Base-by-base conservation (phyloP, 2,329 filamentous ascomycete genomes). In the Escovopsis sp. region DNA sequence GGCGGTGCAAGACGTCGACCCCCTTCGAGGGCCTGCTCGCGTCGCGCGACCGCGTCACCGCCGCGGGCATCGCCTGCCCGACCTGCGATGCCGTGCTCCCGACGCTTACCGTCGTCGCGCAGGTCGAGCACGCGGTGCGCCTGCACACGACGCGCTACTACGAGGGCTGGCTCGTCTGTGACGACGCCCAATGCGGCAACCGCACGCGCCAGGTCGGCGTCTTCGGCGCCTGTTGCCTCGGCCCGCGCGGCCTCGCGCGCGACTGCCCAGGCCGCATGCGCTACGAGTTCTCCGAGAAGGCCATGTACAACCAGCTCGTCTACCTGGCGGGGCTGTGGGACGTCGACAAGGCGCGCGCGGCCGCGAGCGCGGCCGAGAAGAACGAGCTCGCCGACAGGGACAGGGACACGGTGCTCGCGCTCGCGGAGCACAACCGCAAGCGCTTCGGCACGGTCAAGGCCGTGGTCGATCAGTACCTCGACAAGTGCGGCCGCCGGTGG, bases 141-240 rank as follows among this genome's bases (percentile, higher is more conserved):
- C 63, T 70, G 25, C 74, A 86, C 47, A 82, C 84, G 6, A 69
- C 81, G 9, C 72, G 73, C 33, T 98, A 98, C 65, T 96, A 98
- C 57, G 82, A 93, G 50, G 86, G 77, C 40, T 92, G 84, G 78
- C 72, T 98, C 5, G 68, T 84, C 27, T 98, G 90, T 56, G 82
- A 94, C 54, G 90, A 98, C 55, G 64, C 82, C 2, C 76, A 82
- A 25, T 98, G 90, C 56, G 81, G 79, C 19, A 81, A 77, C 51
- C 79, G 84, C 38, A 96, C 90, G 2, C 73, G 88, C 33, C 85
- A 94, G 54, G 87, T 96, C 66, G 83, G 76, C 48, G 90, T 98
- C 27, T 94, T 93, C 54, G 90, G 90, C 31, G 76, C 80, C 41
- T 76, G 86, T 34, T 98, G 90, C 54, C 66, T 96, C 5, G 90